phyloP scores from a whole-genome alignment of 1,284 basidiomycete species.

The Leccinum huronense region DNA sequence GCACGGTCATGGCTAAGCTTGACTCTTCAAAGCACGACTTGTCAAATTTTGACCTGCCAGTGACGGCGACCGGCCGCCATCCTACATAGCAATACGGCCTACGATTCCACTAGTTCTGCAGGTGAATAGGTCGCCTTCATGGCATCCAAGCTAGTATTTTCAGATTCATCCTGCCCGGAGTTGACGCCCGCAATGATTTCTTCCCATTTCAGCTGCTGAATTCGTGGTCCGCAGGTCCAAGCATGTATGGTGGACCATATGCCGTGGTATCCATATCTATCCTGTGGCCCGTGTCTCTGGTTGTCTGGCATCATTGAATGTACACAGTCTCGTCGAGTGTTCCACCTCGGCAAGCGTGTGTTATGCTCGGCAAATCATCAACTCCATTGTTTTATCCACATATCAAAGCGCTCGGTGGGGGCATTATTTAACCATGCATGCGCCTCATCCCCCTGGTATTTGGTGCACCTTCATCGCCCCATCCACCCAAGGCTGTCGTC shows the following conservation, averaged over 20 bases:
- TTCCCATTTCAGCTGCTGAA: not conserved
- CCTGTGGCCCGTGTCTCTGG: not conserved
- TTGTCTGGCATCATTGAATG: not conserved
- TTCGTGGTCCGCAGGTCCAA: not conserved
- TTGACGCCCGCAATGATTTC: not conserved
- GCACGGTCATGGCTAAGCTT: not conserved
- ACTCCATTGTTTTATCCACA: conserved; percentile 24
- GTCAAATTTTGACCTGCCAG: not conserved
- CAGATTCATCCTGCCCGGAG: not conserved
- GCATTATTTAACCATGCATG: conserved; percentile 20
- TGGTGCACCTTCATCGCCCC: not conserved
- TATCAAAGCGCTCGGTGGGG: not conserved
- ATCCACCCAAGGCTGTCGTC: not conserved
- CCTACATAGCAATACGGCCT: not conserved
- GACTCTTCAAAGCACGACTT: not conserved
- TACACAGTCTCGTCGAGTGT: conserved; percentile 14
- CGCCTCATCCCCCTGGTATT: not conserved
- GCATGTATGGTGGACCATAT: not conserved
- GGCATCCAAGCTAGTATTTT: not conserved
- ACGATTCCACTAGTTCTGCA: conserved; percentile 5
- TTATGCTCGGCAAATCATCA: not conserved
- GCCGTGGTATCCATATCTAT: conserved; percentile 2
- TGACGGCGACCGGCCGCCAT: not conserved
- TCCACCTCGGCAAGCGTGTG: conserved; percentile 10
- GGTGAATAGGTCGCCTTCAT: not conserved